phyloP scores from a whole-genome alignment of 192 early-diverging fungal species.

The Coemansia sp. region DNA sequence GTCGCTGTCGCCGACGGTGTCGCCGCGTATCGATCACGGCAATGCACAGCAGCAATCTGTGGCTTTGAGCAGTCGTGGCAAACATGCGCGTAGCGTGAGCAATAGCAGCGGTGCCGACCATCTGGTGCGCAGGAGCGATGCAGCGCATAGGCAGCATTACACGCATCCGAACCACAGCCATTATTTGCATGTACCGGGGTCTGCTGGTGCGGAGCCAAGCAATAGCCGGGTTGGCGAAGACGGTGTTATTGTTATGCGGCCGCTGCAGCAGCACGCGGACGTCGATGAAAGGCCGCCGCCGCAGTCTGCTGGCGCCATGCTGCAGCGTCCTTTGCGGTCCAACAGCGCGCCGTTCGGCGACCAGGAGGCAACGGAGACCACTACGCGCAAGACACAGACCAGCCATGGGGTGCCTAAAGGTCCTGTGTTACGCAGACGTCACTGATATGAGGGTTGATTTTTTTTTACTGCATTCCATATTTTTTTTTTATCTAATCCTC shows the following conservation, averaged over 20 bases:
- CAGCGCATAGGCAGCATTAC: not conserved
- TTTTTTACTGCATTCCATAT: not conserved
- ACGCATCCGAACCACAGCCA: not conserved
- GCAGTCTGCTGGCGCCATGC: not conserved
- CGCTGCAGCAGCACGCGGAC: not conserved
- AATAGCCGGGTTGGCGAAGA: not conserved
- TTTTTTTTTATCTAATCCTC: too few relatives aligned
- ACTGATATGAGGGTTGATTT: not conserved
- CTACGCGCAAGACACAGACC: not conserved
- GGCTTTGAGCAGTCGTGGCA: not conserved
- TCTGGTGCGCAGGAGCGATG: not conserved
- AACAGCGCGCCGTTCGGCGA: conserved; percentile 8
- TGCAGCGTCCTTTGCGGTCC: not conserved
- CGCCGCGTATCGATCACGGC: conserved; percentile 6
- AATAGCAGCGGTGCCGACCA: conserved; percentile 6
- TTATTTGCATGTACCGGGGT: not conserved
- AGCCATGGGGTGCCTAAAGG: not conserved
- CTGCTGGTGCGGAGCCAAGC: not conserved
- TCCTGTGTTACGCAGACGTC: not conserved
- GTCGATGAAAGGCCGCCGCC: not conserved
- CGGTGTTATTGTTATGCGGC: conserved; percentile 7
- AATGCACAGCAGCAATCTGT: not conserved
- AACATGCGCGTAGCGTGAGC: conserved; percentile 27
- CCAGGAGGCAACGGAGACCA: not conserved
- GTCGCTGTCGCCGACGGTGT: conserved; percentile 7